Evolutionary conservation across 2,329 filamentous ascomycete species (phyloP).

Genomic region (Beauveria sp.): DNA sequence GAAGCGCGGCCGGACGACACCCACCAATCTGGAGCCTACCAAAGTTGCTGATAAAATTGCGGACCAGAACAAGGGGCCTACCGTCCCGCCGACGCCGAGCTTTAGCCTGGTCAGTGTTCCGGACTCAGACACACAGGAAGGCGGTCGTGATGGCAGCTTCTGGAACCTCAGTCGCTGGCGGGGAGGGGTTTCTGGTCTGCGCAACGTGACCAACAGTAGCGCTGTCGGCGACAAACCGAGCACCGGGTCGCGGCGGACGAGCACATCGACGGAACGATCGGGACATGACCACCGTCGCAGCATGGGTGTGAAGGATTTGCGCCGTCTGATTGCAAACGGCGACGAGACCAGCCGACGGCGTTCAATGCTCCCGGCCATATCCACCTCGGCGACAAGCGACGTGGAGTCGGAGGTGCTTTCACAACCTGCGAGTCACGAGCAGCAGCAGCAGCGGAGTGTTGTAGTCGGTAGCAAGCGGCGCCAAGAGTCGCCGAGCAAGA

Average conservation of each 20-base stretch:
- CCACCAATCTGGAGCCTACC: background rate
- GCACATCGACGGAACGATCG: slow-evolving; percentile 26
- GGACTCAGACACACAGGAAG: slow-evolving; percentile 29
- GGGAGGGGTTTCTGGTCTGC: slow-evolving; percentile 29
- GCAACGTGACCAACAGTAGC: slow-evolving; percentile 20
- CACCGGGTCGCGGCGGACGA: slow-evolving; percentile 13
- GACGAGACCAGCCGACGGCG: slow-evolving; percentile 22
- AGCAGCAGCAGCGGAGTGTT: background rate
- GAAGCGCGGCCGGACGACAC: background rate
- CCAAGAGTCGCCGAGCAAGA: slow-evolving; percentile 19
- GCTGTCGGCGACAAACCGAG: slow-evolving; percentile 15
- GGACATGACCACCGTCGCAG: slow-evolving; percentile 24
- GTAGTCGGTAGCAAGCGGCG: slow-evolving; percentile 6
- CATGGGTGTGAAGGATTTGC: slow-evolving; percentile 22
- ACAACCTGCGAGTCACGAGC: slow-evolving; percentile 16
- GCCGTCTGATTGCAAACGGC: slow-evolving; percentile 17
- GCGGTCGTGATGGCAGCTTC: slow-evolving; percentile 39
- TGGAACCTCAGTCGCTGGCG: slow-evolving; percentile 53
- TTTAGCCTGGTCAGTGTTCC: slow-evolving; percentile 39
- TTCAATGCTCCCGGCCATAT: slow-evolving; percentile 21
- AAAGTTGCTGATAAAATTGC: slow-evolving; percentile 16
- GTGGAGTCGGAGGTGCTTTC: slow-evolving; percentile 15
- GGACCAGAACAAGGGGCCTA: slow-evolving; percentile 19
- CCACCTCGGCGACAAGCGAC: slow-evolving; percentile 15
- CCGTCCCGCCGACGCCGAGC: slow-evolving; percentile 44